These are phyloP conservation scores for Leccinum aurantiacum DNA, from an alignment of 768 basidiomycete genomes.

Conservation along the genomic window DNA sequence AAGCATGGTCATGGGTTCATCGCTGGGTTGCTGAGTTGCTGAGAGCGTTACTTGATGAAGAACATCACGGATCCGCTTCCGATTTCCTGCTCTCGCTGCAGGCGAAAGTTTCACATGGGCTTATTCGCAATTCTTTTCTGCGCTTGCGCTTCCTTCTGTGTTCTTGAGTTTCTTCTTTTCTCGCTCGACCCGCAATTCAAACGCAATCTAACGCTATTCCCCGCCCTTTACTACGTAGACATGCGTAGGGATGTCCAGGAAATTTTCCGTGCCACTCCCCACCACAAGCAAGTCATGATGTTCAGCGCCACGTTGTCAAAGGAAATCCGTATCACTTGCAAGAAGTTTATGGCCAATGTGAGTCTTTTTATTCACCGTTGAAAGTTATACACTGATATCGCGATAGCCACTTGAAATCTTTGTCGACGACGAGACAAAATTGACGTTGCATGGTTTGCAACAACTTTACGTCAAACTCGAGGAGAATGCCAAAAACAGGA, in stretches of 20 bases:
- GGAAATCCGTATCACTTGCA: conserved; percentile 96
- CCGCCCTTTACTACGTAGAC: conserved; percentile 67
- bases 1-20: conserved; percentile 38
- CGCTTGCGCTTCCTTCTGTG: conserved; percentile 25
- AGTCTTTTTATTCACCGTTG: conserved; percentile 31
- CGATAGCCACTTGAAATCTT: conserved; percentile 97
- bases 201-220: conserved; percentile 62
- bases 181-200: conserved; percentile 50
- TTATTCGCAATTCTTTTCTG: conserved; percentile 11
- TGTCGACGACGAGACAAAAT: conserved; percentile 98
- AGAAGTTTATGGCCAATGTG: conserved; percentile 99
- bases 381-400: neutral
- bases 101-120: conserved; percentile 20
- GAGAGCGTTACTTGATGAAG: conserved; percentile 36
- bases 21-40: conserved; percentile 38
- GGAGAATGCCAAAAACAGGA: conserved; percentile 94
- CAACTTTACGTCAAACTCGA: conserved; percentile 98
- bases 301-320: conserved; percentile 98
- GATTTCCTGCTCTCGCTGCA: conserved; percentile 36
- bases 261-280: conserved; percentile 97
- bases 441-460: conserved; percentile 96
- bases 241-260: conserved; percentile 99
- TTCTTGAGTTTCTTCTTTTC: conserved; percentile 50
- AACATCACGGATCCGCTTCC: conserved; percentile 35
- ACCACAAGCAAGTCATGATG: conserved; percentile 99